Evolutionary conservation across 805 yeast genomes (phyloP).

Genomic region (Ogataea pignaliae): DNA sequence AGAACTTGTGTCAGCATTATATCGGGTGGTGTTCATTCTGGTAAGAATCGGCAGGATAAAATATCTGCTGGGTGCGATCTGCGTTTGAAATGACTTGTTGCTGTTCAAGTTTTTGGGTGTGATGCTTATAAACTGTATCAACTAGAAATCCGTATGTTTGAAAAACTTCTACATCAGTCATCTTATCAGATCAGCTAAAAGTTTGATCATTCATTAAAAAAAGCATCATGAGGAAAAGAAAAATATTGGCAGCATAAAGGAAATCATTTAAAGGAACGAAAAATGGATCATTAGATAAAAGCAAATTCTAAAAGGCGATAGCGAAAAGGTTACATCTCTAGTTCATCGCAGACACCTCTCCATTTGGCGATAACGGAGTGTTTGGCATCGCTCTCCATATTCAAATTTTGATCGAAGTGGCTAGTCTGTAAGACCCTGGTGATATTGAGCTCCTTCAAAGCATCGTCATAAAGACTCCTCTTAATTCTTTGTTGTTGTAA

Average conservation of each 20-base stretch:
- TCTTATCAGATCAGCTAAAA: neutral
- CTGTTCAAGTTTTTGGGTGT: neutral
- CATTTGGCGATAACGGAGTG: conserved; percentile 27
- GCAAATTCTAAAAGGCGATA: too few relatives aligned
- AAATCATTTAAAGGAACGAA: neutral
- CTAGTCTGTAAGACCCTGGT: conserved; percentile 49
- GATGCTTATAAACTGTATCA: neutral
- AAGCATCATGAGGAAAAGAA: neutral
- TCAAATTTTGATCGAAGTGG: conserved; percentile 50
- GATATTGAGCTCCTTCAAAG: conserved; percentile 53
- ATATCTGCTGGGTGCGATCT: too few relatives aligned
- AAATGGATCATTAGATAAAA: neutral
- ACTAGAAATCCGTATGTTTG: neutral
- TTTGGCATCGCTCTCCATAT: conserved; percentile 28
- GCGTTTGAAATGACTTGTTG: neutral
- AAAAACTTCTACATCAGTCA: neutral
- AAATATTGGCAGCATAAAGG: neutral
- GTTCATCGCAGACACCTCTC: conserved; percentile 14
- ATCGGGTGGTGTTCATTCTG: conserved; percentile 99
- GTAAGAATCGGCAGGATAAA: conserved; percentile 36
- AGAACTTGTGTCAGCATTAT: conserved; percentile 92
- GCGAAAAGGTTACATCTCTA: neutral
- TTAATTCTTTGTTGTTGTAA: conserved; percentile 4
- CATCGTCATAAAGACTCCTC: conserved; percentile 24
- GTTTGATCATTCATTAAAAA: too few relatives aligned